Evolutionary conservation across 208 protist genomes (phyloP), one percentile per base, ranked within the genome.

Genomic region (Leishmania turanica): DNA sequence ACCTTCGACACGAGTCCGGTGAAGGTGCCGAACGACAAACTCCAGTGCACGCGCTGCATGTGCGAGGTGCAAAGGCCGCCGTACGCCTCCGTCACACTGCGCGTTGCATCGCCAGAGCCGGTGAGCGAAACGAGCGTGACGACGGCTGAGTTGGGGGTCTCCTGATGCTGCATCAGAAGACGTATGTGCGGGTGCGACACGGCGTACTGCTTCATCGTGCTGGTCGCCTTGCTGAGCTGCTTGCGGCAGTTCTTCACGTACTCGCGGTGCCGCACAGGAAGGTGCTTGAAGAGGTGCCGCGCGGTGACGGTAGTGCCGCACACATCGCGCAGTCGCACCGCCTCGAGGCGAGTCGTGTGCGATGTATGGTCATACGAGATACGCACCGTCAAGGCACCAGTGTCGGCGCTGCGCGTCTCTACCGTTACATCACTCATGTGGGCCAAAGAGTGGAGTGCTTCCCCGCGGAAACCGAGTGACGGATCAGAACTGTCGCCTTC

Each of bases 391-490:
- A 84, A 80, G 13, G 86, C 83, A 17, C 76, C 79, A 3, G 81
- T 91, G 68, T 74, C 75, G n/a, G 54, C 68, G 69, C 88, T 88
- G 83, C 92, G 91, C 13, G 94, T 96, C 53, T 92, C 86, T 27
- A 99, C 81, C 6, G 83, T 86, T 19, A 98, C 84, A n/a, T 92
- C 83, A 76, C 89, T 90, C 47, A 98, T 34, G 65, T 92, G 80
- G 42, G 95, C 97, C 65, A 99, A 88, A 13, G 97, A 98, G 71
- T 97, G 95, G 42, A 99, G 87, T n/a, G 99, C 99, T 84, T 99
- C 99, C 2, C 99, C 99, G 34, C 99, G 89, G 83, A 99, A 99
- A 21, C 99, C 99, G 0, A 98, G 86, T 45, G 93, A 91, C 3
- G 82, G 80, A 66, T 88, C 85, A 56, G 65, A 42, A 53, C 62